Evolutionary conservation across 257 asterid species (phyloP).

Genomic region (Plantago elongata): DNA sequence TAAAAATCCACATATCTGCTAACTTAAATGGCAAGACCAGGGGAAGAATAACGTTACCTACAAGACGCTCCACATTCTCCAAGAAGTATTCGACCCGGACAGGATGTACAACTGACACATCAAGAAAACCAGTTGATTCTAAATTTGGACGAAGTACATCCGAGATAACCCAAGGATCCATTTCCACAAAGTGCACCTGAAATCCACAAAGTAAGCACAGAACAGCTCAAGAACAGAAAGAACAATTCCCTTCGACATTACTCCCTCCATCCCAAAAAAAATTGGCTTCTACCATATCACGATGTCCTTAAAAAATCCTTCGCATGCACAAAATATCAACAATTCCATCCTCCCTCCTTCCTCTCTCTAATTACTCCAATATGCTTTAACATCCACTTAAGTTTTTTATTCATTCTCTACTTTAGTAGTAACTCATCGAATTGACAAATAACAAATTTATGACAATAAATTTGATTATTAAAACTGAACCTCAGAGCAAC

Average conservation of each 20-base stretch:
- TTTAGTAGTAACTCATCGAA: too few relatives aligned
- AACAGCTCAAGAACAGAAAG: too few relatives aligned
- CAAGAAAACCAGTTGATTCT: constrained; percentile 77
- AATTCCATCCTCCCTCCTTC: too few relatives aligned
- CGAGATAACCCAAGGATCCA: constrained; percentile 99
- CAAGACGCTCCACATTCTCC: constrained; percentile 52
- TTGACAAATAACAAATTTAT: neutral
- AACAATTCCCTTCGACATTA: too few relatives aligned
- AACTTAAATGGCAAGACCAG: neutral
- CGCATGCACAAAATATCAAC: too few relatives aligned
- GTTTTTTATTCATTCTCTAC: too few relatives aligned
- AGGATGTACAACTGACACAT: constrained; percentile 68
- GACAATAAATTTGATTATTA: neutral
- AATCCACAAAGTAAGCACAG: constrained; percentile 17
- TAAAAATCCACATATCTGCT: neutral
- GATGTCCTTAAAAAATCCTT: too few relatives aligned
- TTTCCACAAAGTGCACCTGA: constrained; percentile 96
- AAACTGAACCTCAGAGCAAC: constrained; percentile 77
- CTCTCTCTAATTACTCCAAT: too few relatives aligned
- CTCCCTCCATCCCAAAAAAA: too few relatives aligned
- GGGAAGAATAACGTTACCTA: constrained; percentile 42
- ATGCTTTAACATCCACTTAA: too few relatives aligned
- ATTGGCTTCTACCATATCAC: too few relatives aligned
- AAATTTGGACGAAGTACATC: constrained; percentile 79
- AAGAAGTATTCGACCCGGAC: constrained; percentile 77